Base-by-base conservation (phyloP, 2,329 filamentous ascomycete genomes). In the Diplocarpon mali region DNA sequence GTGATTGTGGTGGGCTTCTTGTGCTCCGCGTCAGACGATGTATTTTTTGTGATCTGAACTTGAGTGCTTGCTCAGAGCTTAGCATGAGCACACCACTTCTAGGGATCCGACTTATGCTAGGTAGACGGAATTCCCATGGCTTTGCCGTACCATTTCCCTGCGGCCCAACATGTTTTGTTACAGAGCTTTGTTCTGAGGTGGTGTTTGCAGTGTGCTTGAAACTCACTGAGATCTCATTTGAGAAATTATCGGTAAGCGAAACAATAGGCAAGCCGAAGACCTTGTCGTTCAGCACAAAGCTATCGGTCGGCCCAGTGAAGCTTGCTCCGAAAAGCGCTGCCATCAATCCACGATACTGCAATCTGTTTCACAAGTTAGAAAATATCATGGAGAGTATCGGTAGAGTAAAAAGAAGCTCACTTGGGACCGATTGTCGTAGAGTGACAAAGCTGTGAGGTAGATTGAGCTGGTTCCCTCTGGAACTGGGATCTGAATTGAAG, bases 301-400 rank as follows among this genome's bases (percentile, higher is more conserved):
- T 27, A 13, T 29, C 14, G 17, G 35, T 46, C 17, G 44, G 47
- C 2, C 47, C 44, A 2, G 44, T 31, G 14, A 49, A 46, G 5
- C 34, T 41, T 28, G 44, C 38, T 12, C 47, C 44, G 36, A 49
- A 49, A 44, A 11, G 43, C 47, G 20, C 37, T 44, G 5, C 44
- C 44, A 13, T 40, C 37, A 32, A 35, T 42, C 44, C 40, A 49
- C 10, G 38, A 38, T 14, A 49, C 34, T 17, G 44, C 40, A 3
- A 42, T 24, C 20, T 24, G 20, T 24, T 24, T 4, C 7, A 24
- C 20, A 24, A 24, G 20, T 24, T 24, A 24, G 7, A 24, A 24
- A 7, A 24, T 24, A 24, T 4, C 7, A 24, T 24, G 20, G 20
- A 24, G 20, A 24, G 20, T 24, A 24, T 24, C 20, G 7, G 20